These are phyloP conservation scores for Tricholoma furcatifolium DNA, from an alignment of 768 basidiomycete species.

Conservation along the genomic window DNA sequence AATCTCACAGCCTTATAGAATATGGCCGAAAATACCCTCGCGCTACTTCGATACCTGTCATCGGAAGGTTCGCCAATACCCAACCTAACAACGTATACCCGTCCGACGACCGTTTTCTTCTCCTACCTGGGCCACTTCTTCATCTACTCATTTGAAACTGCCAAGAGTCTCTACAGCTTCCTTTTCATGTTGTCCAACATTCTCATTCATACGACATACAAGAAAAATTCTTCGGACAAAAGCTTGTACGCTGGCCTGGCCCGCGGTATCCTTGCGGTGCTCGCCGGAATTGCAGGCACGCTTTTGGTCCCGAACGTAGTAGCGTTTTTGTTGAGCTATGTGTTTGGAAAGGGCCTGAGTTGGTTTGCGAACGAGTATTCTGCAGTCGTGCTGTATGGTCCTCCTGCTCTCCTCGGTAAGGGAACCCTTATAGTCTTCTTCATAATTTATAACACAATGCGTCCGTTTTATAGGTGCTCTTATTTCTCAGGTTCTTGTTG, in stretches of 20 bases:
- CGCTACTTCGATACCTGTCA: constrained; percentile 73
- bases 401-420: constrained; percentile 71
- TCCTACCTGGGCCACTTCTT: constrained; percentile 66
- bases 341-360: constrained; percentile 70
- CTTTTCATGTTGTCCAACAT: constrained; percentile 47
- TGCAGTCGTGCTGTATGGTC: constrained; percentile 68
- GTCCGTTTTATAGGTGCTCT: constrained; percentile 49
- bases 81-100: constrained; percentile 48
- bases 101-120: constrained; percentile 76
- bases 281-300: constrained; percentile 53
- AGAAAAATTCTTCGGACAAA: constrained; percentile 31
- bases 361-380: constrained; percentile 81
- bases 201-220: constrained; percentile 38
- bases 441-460: background rate
- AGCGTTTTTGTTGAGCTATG: constrained; percentile 64
- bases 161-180: constrained; percentile 58
- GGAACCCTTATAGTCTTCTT: constrained; percentile 3
- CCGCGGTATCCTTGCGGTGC: constrained; percentile 48
- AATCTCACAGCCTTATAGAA: constrained; percentile 50
- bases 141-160: constrained; percentile 73
- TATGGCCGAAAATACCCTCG: constrained; percentile 87
- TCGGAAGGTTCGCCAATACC: constrained; percentile 70
- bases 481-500: constrained; percentile 56
- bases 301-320: constrained; percentile 65
- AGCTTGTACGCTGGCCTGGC: constrained; percentile 38